A percentile compares a stretch with the other conserved stretches of the same genome.
Conservation (phyloP, 1,284 basidiomycete genomes). For the Sanguinoderma infundibulare region DNA sequence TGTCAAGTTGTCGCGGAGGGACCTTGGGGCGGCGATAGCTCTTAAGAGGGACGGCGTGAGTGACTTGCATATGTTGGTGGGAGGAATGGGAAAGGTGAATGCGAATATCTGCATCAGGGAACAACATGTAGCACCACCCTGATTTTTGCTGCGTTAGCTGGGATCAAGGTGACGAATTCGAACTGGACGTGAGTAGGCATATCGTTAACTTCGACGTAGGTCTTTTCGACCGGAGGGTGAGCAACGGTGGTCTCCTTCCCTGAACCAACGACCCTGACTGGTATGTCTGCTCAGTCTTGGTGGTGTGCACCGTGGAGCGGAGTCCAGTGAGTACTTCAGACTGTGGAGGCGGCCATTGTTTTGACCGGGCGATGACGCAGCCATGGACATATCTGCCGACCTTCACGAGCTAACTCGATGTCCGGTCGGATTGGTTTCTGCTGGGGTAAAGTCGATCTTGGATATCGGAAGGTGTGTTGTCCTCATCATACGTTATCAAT, state of each 20-base stretch:
- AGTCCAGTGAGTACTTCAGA: conserved; percentile 63
- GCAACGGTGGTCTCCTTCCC: conserved; percentile 19
- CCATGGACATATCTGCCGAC: conserved; percentile 96
- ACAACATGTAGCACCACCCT: conserved; percentile 92
- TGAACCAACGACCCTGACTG: conserved; percentile 1
- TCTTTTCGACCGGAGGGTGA: conserved; percentile 84
- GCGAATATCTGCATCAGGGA: conserved; percentile 44
- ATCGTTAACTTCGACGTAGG: conserved; percentile 42
- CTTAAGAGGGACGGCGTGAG: conserved; percentile 64
- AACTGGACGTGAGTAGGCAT: conserved; percentile 4
- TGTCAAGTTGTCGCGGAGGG: conserved; percentile 87
- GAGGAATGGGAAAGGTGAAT: neutral
- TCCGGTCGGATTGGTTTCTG: conserved; percentile 89
- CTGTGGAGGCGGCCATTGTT: neutral
- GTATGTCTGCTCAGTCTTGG: conserved; percentile 62
- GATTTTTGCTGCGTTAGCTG: conserved; percentile 79
- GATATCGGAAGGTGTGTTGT: conserved; percentile 83
- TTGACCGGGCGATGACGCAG: conserved; percentile 42
- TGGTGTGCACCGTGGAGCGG: conserved; percentile 93
- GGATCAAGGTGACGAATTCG: conserved; percentile 66
- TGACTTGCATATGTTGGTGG: neutral
- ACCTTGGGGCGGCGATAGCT: conserved; percentile 82
- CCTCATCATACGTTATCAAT: neutral
- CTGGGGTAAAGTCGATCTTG: conserved; percentile 94
- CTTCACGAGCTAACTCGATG: conserved; percentile 83